Evolutionary conservation across 371 early-diverging fungal species (phyloP).

Genomic region (Rhizomucor pusillus): DNA sequence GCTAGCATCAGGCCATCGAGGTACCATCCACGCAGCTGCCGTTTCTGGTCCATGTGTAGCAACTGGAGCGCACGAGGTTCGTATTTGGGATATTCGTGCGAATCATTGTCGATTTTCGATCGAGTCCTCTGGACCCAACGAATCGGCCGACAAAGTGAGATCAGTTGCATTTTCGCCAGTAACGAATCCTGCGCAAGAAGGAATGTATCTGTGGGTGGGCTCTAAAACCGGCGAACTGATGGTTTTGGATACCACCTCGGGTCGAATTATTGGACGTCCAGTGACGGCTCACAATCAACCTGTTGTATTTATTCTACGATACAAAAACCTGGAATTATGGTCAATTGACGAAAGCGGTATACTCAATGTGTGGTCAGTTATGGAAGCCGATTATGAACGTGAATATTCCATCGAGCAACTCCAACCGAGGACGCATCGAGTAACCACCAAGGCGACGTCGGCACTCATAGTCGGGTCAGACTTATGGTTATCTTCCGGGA

Average conservation of each 20-base stretch:
- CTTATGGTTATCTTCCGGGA: slow-evolving; percentile 50
- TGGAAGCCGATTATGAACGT: slow-evolving; percentile 19
- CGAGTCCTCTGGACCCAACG: slow-evolving; percentile 16
- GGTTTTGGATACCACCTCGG: slow-evolving; percentile 50
- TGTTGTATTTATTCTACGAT: slow-evolving; percentile 64
- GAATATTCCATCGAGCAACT: not conserved
- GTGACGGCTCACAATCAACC: slow-evolving; percentile 54
- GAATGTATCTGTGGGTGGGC: slow-evolving; percentile 64
- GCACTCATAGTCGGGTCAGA: slow-evolving; percentile 47
- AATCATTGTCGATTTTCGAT: slow-evolving; percentile 11
- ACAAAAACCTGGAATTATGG: slow-evolving; percentile 59
- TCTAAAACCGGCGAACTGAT: slow-evolving; percentile 60
- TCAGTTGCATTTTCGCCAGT: slow-evolving; percentile 39
- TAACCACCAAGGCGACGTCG: slow-evolving; percentile 14
- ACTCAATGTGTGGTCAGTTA: slow-evolving; percentile 65
- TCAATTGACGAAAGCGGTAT: slow-evolving; percentile 75
- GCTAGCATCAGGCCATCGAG: slow-evolving; percentile 12
- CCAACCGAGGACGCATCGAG: not conserved
- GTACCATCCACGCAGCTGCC: slow-evolving; percentile 17
- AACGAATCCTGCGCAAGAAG: slow-evolving; percentile 43
- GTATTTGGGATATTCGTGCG: slow-evolving; percentile 18
- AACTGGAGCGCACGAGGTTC: slow-evolving; percentile 22
- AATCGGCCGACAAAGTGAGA: slow-evolving; percentile 23
- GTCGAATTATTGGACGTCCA: slow-evolving; percentile 50
- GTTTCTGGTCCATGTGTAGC: slow-evolving; percentile 16